Base-by-base conservation (phyloP, 176 grass and related monocot genomes). In the Canna indica region DNA sequence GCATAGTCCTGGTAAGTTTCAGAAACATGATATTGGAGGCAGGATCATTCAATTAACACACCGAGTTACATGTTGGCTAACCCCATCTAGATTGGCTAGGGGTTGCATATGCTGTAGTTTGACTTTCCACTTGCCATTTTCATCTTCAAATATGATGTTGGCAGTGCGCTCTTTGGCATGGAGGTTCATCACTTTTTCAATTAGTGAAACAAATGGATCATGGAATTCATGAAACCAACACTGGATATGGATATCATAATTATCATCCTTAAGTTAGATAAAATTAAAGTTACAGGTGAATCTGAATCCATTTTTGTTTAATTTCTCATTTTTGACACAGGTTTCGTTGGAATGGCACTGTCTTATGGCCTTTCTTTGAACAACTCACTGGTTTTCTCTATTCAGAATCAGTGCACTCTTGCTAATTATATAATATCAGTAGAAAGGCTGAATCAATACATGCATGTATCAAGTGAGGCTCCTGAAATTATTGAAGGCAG, bases 361-460 rank as follows among this genome's bases (percentile, higher is more conserved):
- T 97, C 94, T 26, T 93, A 97, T 81, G 94, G 94, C 29, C 82
- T 97, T 54, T 93, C 94, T 30, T 60, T 99, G 64, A 99, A 99
- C 71, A 81, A 67, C 13, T 88, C 84, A 1, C 78, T 99, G 53
- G 82, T 91, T 59, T 78, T 52, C 47, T 99, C 89, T 33, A 93
- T 99, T 56, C 84, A 99, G 87, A 81, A 99, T n/a, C 84, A 99
- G 57, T 99, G 89, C 29, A 77, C 61, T 17, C 84, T 99, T 67
- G 75, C 94, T n/a, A 99, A 82, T 80, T 71, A 87, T 73, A 90
- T 99, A 3, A 93, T 99, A 52, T 99, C 86, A 16, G 94, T 97
- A 15, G 94, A 99, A 75, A 87, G 94, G 75, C 64, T 99, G 73
- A 84, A 85, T 54, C 94, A 99, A 24, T 99, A 99, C 72, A 90